phyloP scores from a whole-genome alignment of 208 protist genomes.

The Leishmania guyanensis region DNA sequence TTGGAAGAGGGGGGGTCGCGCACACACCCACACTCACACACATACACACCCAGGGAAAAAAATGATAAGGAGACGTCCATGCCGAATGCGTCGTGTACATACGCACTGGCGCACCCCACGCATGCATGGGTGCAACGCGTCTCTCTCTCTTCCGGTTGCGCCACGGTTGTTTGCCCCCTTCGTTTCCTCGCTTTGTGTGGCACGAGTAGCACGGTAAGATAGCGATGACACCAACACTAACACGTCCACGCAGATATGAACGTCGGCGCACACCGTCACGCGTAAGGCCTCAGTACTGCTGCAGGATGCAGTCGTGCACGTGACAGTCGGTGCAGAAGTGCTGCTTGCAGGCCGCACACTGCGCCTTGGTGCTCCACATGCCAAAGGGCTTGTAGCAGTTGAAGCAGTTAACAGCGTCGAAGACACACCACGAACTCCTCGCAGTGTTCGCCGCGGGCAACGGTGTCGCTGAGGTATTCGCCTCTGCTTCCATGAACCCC shows the following conservation, averaged over 20 bases:
- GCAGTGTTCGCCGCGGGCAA: conserved; percentile 4
- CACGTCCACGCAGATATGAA: background rate
- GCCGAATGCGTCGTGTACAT: background rate
- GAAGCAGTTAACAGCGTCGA: conserved; percentile 48
- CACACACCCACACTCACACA: background rate
- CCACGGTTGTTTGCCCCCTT: background rate
- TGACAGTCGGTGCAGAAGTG: conserved; percentile 44
- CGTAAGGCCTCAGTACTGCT: conserved; percentile 10
- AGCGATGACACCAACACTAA: background rate
- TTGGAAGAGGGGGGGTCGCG: background rate
- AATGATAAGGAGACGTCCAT: background rate
- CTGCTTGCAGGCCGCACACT: conserved; percentile 38
- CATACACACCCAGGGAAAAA: background rate
- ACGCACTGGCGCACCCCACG: background rate
- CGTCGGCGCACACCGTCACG: background rate
- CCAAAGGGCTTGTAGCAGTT: conserved; percentile 47
- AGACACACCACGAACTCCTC: conserved; percentile 41
- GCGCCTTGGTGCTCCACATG: conserved; percentile 31
- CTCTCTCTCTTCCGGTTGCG: background rate
- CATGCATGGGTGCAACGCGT: too few species aligned
- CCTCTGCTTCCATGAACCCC: conserved; percentile 16
- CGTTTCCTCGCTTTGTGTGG: background rate
- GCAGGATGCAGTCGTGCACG: conserved; percentile 25
- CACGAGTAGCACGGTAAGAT: background rate
- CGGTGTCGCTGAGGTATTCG: background rate